phyloP scores from a whole-genome alignment of 495 filamentous ascomycete species.

The Aspergillus taichungensis region DNA sequence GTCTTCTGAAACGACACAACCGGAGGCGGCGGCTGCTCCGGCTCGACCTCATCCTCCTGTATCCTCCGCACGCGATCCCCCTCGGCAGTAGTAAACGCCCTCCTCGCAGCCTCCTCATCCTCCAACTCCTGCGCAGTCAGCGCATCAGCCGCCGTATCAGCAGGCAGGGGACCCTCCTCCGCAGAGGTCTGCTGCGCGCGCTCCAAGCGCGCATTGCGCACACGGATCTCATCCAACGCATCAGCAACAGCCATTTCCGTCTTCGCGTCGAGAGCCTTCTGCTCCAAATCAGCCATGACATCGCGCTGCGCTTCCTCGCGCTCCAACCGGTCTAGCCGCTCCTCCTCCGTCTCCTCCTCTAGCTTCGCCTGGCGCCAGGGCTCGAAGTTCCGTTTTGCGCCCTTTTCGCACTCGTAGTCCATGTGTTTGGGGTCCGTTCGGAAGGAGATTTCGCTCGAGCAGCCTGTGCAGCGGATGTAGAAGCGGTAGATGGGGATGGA shows the following conservation, averaged over 20 bases:
- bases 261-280: conserved; percentile 86
- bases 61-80: conserved; percentile 45
- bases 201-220: conserved; percentile 79
- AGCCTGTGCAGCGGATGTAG: conserved; percentile 91
- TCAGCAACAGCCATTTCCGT: conserved; percentile 96
- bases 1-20: conserved; percentile 76
- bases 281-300: conserved; percentile 71
- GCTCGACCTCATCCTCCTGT: conserved; percentile 36
- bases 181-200: conserved; percentile 51
- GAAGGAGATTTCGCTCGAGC: conserved; percentile 84
- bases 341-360: conserved; percentile 70
- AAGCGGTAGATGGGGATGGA: conserved; percentile 85
- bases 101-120: conserved; percentile 74
- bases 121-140: conserved; percentile 61
- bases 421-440: conserved; percentile 90
- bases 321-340: conserved; percentile 77
- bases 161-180: conserved; percentile 36
- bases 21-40: conserved; percentile 49
- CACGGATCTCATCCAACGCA: conserved; percentile 89
- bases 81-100: conserved; percentile 62
- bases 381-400: conserved; percentile 89
- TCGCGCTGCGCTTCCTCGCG: conserved; percentile 58
- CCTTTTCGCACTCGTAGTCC: conserved; percentile 81
- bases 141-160: conserved; percentile 42
- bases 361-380: conserved; percentile 59